Evolutionary conservation across 2,329 filamentous ascomycete species (phyloP).

Genomic region (Xylariales sp.): DNA sequence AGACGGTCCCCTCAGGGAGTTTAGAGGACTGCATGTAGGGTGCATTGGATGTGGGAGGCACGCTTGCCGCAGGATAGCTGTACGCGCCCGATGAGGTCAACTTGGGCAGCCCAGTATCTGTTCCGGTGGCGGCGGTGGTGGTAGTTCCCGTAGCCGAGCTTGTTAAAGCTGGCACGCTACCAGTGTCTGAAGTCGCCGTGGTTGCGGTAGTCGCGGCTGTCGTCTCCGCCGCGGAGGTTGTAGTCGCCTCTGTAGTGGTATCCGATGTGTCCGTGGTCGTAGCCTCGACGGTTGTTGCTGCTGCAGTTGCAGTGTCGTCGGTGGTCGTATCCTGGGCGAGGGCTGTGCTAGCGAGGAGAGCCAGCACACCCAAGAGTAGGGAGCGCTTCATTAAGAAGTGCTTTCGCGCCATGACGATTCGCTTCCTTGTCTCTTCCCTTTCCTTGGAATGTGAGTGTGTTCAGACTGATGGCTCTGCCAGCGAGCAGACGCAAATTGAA

Average conservation of each 20-base stretch:
- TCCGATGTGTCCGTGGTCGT: slow-evolving; percentile 8
- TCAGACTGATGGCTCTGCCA: too few relatives aligned
- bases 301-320: slow-evolving; percentile 5
- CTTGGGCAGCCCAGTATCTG: background rate
- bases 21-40: slow-evolving; percentile 88
- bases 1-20: slow-evolving; percentile 88
- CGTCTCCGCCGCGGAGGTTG: slow-evolving; percentile 6
- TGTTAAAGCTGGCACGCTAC: background rate
- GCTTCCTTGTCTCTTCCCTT: too few relatives aligned
- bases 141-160: background rate
- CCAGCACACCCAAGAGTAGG: slow-evolving; percentile 10
- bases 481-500: too few relatives aligned
- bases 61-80: slow-evolving; percentile 66
- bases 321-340: slow-evolving; percentile 10
- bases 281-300: slow-evolving; percentile 8
- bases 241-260: slow-evolving; percentile 7
- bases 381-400: slow-evolving; percentile 8
- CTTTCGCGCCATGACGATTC: slow-evolving; percentile 5
- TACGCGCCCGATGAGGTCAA: slow-evolving; percentile 41
- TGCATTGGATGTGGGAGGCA: slow-evolving; percentile 79
- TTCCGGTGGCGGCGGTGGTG: background rate
- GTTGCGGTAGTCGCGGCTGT: slow-evolving; percentile 1
- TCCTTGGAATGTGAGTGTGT: too few relatives aligned
- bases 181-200: background rate
- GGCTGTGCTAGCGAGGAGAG: slow-evolving; percentile 9